Conservation (phyloP, 768 basidiomycete genomes). For the Termitomyces titanicus region DNA sequence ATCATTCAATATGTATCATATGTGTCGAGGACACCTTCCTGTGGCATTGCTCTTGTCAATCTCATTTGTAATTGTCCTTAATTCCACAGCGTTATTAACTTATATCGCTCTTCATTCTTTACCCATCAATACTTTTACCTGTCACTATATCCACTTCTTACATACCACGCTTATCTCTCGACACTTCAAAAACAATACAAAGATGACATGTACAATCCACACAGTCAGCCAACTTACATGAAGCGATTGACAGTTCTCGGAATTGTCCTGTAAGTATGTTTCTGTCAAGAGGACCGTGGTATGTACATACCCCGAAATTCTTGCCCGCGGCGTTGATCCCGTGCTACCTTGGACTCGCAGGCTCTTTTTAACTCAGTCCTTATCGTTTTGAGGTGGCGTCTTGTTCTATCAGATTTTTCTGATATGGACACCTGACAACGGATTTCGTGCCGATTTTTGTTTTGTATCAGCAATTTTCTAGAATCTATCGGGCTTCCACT, state of each 20-base stretch:
- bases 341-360: too few relatives aligned
- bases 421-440: slow-evolving; percentile 3
- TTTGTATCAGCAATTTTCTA: background rate
- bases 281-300: too few relatives aligned
- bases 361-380: too few relatives aligned
- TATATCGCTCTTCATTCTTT: slow-evolving; percentile 5
- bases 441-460: slow-evolving; percentile 1
- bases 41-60: slow-evolving; percentile 2
- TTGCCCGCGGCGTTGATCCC: background rate
- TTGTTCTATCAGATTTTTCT: background rate
- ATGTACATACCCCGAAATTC: too few relatives aligned
- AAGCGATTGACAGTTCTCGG: background rate
- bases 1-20: slow-evolving; percentile 7
- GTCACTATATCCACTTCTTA: background rate
- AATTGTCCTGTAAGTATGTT: background rate
- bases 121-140: too few relatives aligned
- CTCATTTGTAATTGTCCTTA: background rate
- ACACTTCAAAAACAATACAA: background rate
- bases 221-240: background rate
- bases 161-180: background rate
- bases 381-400: background rate
- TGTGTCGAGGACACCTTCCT: slow-evolving; percentile 3
- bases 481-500: too few relatives aligned
- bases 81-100: slow-evolving; percentile 2
- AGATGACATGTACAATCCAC: background rate